Conservation (phyloP, 768 basidiomycete genomes). For the Agrocybe praecox region DNA sequence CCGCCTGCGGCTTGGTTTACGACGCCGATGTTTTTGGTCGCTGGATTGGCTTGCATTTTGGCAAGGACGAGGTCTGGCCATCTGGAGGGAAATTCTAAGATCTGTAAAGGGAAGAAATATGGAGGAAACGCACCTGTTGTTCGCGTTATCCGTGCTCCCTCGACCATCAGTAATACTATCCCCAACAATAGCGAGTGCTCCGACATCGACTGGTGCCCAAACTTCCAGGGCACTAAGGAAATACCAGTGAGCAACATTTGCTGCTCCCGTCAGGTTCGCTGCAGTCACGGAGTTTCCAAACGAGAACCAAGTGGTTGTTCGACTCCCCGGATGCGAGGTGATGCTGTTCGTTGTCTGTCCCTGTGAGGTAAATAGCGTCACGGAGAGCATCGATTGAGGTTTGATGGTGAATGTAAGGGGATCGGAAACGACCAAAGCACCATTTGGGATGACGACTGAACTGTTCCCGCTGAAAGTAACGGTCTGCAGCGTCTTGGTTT, state of each 20-base stretch:
- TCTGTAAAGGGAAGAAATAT: not conserved
- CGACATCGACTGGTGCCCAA: constrained; percentile 30
- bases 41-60: constrained; percentile 36
- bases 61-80: constrained; percentile 53
- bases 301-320: constrained; percentile 46
- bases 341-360: constrained; percentile 44
- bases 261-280: constrained; percentile 33
- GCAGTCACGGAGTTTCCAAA: constrained; percentile 40
- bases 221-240: constrained; percentile 47
- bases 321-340: constrained; percentile 50
- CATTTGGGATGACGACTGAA: constrained; percentile 43
- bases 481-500: constrained; percentile 31
- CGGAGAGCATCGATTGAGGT: constrained; percentile 39
- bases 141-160: constrained; percentile 43
- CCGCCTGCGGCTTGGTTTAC: constrained; percentile 56
- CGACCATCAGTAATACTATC: constrained; percentile 59
- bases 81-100: constrained; percentile 17
- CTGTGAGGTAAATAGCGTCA: constrained; percentile 40
- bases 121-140: constrained; percentile 37
- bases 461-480: constrained; percentile 47
- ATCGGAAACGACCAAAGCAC: constrained; percentile 47
- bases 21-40: constrained; percentile 38
- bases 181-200: constrained; percentile 45
- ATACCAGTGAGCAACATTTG: constrained; percentile 41
- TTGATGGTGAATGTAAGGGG: constrained; percentile 40